Conservation (phyloP, 2,329 filamentous ascomycete species). For the Catunica adiposa region DNA sequence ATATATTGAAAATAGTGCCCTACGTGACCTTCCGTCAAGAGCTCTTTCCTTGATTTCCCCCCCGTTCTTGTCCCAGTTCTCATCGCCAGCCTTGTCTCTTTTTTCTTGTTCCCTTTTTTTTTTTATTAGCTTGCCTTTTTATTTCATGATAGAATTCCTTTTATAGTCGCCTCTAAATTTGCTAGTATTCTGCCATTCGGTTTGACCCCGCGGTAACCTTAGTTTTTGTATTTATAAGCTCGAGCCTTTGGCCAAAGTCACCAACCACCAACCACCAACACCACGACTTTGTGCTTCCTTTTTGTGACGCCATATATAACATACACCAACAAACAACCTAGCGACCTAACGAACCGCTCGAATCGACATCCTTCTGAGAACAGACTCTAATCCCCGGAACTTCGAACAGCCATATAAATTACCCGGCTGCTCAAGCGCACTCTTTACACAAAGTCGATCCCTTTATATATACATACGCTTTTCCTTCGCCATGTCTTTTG, state of each 20-base stretch:
- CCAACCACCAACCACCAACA: not conserved
- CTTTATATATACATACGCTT: not conserved
- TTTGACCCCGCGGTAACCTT: not conserved
- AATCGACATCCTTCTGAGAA: not conserved
- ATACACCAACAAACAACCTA: not conserved
- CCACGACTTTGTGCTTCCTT: not conserved
- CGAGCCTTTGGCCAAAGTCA: not conserved
- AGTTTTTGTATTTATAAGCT: not conserved
- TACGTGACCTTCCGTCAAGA: not conserved
- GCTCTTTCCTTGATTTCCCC: not conserved
- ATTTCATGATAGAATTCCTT: slow-evolving; percentile 1
- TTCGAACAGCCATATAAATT: not conserved
- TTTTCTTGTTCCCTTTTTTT: not conserved
- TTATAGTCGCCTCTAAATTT: not conserved
- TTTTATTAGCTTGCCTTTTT: too few relatives aligned
- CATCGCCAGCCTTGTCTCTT: not conserved
- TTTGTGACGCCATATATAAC: not conserved
- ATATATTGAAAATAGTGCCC: not conserved
- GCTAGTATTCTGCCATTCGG: not conserved
- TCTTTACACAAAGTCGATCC: not conserved
- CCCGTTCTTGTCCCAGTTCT: not conserved
- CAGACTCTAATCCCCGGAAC: not conserved
- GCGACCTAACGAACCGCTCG: not conserved
- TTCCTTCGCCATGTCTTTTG: slow-evolving; percentile 37
- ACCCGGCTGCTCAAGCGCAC: not conserved